A percentile compares a stretch with the other conserved stretches of the same genome.
Evolutionary conservation across 306 rosid species (phyloP).

Genomic region (Inga leiocalycina): DNA sequence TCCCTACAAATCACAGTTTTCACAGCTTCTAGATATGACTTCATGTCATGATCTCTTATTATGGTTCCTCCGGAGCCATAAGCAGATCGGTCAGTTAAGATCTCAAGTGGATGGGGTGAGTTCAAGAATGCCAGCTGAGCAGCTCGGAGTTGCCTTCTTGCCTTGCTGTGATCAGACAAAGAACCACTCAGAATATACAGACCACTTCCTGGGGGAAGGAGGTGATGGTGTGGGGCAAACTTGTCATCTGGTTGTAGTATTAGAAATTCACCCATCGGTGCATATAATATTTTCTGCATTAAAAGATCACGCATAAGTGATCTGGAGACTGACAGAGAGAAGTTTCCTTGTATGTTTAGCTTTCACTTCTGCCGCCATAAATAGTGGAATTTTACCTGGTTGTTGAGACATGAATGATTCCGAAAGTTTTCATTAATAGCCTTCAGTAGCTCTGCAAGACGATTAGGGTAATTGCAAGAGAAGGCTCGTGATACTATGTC

Average conservation of each 20-base stretch:
- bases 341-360: background rate
- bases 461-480: constrained; percentile 87
- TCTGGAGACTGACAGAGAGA: constrained; percentile 8
- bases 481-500: constrained; percentile 97
- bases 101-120: constrained; percentile 97
- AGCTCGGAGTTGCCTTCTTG: constrained; percentile 50
- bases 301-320: background rate
- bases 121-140: constrained; percentile 74
- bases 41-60: constrained; percentile 94
- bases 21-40: constrained; percentile 65
- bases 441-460: constrained; percentile 78
- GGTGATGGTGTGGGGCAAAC: constrained; percentile 83
- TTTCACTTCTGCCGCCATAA: background rate
- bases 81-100: constrained; percentile 74
- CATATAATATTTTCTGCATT: constrained; percentile 70
- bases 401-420: constrained; percentile 80
- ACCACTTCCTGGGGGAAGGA: constrained; percentile 88
- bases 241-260: constrained; percentile 93
- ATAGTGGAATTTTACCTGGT: constrained; percentile 53
- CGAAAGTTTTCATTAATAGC: constrained; percentile 83
- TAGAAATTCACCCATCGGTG: constrained; percentile 89
- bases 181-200: constrained; percentile 62
- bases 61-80: constrained; percentile 86
- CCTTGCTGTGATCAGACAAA: constrained; percentile 33
- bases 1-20: constrained; percentile 74